Base-by-base conservation (phyloP, 2,329 filamentous ascomycete species). In the Hypomyces perniciosus region DNA sequence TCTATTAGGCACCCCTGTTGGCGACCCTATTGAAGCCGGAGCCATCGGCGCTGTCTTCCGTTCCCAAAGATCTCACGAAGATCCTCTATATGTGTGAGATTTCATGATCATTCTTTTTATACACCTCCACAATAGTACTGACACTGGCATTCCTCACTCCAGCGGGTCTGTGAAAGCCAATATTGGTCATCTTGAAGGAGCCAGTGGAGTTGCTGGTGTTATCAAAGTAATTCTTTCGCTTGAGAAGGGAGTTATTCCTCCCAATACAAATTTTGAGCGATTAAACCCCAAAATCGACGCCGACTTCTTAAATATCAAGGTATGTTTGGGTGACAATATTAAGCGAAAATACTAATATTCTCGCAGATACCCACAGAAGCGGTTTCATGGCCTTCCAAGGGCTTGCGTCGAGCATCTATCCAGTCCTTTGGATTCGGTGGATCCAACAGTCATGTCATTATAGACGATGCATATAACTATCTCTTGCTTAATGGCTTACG, bases 381-480 rank as follows among this genome's bases (percentile, higher is more conserved):
- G 13, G 66, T 59, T 0, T 51, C 58, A 4, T 73, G 70, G 69
- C 70, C 69, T 0, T 35, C 58, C 1, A 30, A 30, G 6, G 69
- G 69, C 9, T 55, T 69, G 6, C 65, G 71, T 1, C 68, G 74
- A 12, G 70, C 65, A 10, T 70, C 68, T 39, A 63, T 77, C 44
- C 76, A 76, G 60, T 72, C 66, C 31, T 78, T 77, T 53, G 74
- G 75, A 1, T 76, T 70, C 54, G 75, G 75, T 4, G 74, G 75
- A 33, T 72, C 72, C 2, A 76, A 76, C 45, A 68, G 66, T 0
- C 74, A 77, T 47, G 61, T 69, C 3, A 67, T 76, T 13, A 44
- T 76, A 7, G 72, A 76, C 8, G 53, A 50, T 35, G 53, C 53
- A 9, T 13, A 34, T 7, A 28, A 47, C 9, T 55, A 55, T 26